These are phyloP conservation scores for Aspergillus ustus DNA, from an alignment of 2,329 filamentous ascomycete genomes.

Conservation along the genomic window DNA sequence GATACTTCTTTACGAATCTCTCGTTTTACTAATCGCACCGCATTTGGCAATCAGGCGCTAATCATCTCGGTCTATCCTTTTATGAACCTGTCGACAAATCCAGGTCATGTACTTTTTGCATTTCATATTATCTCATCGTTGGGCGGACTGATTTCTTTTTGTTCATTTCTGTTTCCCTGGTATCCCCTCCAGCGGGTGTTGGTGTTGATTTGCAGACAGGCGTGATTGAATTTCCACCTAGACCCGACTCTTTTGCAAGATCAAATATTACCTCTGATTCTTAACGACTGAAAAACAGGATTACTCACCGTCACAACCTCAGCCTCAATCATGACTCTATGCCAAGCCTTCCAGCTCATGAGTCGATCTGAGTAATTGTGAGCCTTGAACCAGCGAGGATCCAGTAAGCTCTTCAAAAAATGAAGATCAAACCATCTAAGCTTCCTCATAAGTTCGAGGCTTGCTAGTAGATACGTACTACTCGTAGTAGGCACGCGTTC, in stretches of 20 bases:
- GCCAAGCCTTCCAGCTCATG: not conserved
- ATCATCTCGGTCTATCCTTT: conserved; percentile 23
- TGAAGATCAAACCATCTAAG: not conserved
- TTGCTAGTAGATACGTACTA: not conserved
- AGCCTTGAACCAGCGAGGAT: conserved; percentile 6
- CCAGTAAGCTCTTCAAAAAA: not conserved
- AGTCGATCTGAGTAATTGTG: conserved; percentile 14
- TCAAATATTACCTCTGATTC: conserved; percentile 3
- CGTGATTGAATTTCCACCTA: conserved; percentile 22
- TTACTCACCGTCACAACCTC: not conserved
- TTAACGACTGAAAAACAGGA: conserved; percentile 1
- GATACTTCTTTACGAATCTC: conserved; percentile 34
- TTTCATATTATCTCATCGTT: conserved; percentile 20
- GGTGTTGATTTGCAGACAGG: conserved; percentile 31
- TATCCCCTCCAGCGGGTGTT: conserved; percentile 41
- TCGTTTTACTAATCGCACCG: conserved; percentile 25
- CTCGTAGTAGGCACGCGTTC: not conserved
- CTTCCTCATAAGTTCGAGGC: not conserved
- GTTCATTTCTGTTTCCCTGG: conserved; percentile 23
- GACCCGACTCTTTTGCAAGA: conserved; percentile 10
- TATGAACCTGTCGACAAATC: not conserved
- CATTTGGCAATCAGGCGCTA: conserved; percentile 39
- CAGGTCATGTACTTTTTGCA: not conserved
- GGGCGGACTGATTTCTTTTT: conserved; percentile 18
- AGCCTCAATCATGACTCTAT: conserved; percentile 12